phyloP scores from a whole-genome alignment of 306 rosid species.

The Medicago arabica region DNA sequence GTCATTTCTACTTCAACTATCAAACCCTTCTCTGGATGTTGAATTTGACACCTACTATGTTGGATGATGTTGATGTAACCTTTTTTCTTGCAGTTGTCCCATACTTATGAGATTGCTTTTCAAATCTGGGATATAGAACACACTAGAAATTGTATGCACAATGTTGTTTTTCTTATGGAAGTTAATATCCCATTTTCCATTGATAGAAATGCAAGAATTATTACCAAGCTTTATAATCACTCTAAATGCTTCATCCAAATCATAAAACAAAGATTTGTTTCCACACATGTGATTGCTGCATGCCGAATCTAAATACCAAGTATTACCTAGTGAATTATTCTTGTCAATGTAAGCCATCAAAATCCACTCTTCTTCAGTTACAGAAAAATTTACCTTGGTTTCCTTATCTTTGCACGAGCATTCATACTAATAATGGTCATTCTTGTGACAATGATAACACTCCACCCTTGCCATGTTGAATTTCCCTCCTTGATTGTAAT shows the following conservation, averaged over 20 bases:
- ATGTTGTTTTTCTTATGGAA: background rate
- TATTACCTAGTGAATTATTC: background rate
- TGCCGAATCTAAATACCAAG: background rate
- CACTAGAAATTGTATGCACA: background rate
- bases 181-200: background rate
- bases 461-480: background rate
- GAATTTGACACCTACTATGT: background rate
- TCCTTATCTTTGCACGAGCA: background rate
- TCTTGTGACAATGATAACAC: background rate
- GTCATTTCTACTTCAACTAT: background rate
- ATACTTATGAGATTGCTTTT: background rate
- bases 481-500: too few species aligned
- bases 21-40: background rate
- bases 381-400: background rate
- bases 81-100: background rate
- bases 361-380: background rate
- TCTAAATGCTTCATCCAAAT: background rate
- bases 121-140: background rate
- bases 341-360: background rate
- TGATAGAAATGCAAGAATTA: background rate
- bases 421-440: background rate
- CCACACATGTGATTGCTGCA: background rate
- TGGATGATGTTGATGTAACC: background rate
- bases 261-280: background rate
- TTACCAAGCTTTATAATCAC: background rate